Percentiles rank a stretch among this genome's conserved stretches.
Conservation (phyloP, 306 rosid genomes). For the Acacia acuminata region DNA sequence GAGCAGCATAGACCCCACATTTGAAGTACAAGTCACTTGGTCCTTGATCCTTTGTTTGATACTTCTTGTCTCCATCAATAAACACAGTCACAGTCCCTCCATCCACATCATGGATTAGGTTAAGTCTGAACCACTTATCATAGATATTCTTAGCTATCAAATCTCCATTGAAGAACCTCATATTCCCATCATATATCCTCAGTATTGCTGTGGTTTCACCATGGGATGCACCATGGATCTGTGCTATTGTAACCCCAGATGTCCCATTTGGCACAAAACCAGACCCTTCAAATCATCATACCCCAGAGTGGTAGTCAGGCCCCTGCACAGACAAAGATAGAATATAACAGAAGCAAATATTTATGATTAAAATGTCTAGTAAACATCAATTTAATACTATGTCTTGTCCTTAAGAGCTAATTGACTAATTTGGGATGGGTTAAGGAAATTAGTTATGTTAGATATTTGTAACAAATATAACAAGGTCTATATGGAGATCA, state of each 20-base stretch:
- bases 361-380: too few relatives aligned
- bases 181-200: conserved; percentile 49
- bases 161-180: conserved; percentile 39
- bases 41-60: conserved; percentile 32
- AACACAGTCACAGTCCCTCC: conserved; percentile 35
- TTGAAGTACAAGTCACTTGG: conserved; percentile 42
- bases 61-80: conserved; percentile 32
- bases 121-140: conserved; percentile 47
- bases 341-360: not conserved
- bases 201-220: conserved; percentile 38
- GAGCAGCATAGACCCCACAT: conserved; percentile 44
- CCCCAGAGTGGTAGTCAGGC: conserved; percentile 40
- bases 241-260: conserved; percentile 47
- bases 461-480: not conserved
- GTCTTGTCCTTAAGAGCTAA: too few relatives aligned
- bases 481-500: not conserved
- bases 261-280: conserved; percentile 49
- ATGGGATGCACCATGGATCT: conserved; percentile 46
- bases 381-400: too few relatives aligned
- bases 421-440: too few relatives aligned
- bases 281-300: conserved; percentile 61
- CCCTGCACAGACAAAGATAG: conserved; percentile 28
- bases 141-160: conserved; percentile 43
- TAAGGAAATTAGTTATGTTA: too few relatives aligned
- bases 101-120: conserved; percentile 46